Evolutionary conservation across 2,329 filamentous ascomycete genomes (phyloP).

Genomic region (Sclerotinia borealis): DNA sequence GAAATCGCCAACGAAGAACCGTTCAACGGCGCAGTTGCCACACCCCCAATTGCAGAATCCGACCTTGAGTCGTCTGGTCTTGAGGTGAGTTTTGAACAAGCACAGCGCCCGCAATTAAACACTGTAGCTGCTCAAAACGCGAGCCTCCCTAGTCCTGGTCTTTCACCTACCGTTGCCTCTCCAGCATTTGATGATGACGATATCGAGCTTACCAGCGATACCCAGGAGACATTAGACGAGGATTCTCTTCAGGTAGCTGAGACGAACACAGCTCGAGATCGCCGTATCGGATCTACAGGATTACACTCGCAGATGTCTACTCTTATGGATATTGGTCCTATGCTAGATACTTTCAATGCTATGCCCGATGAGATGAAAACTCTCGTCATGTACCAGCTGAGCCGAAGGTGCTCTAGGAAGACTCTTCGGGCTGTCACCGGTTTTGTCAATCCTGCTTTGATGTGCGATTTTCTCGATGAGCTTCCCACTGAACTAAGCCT

Average conservation of each 20-base stretch:
- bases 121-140: constrained; percentile 75
- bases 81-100: constrained; percentile 45
- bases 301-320: constrained; percentile 29
- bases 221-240: constrained; percentile 25
- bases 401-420: constrained; percentile 79
- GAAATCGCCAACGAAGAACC: constrained; percentile 40
- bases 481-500: constrained; percentile 82
- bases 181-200: constrained; percentile 44
- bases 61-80: constrained; percentile 56
- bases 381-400: constrained; percentile 93
- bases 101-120: constrained; percentile 51
- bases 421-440: constrained; percentile 86
- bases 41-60: constrained; percentile 68
- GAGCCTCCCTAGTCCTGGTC: constrained; percentile 86
- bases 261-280: constrained; percentile 34
- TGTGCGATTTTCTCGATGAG: constrained; percentile 83
- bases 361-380: constrained; percentile 90
- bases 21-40: constrained; percentile 58
- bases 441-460: constrained; percentile 86
- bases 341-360: constrained; percentile 85
- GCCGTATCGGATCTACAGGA: constrained; percentile 26
- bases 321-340: constrained; percentile 73
- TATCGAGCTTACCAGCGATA: constrained; percentile 30
- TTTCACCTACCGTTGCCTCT: constrained; percentile 86
- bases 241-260: constrained; percentile 29